Evolutionary conservation across 23 red algal species (phyloP).

Genomic region (Gracilaria gracilis): DNA sequence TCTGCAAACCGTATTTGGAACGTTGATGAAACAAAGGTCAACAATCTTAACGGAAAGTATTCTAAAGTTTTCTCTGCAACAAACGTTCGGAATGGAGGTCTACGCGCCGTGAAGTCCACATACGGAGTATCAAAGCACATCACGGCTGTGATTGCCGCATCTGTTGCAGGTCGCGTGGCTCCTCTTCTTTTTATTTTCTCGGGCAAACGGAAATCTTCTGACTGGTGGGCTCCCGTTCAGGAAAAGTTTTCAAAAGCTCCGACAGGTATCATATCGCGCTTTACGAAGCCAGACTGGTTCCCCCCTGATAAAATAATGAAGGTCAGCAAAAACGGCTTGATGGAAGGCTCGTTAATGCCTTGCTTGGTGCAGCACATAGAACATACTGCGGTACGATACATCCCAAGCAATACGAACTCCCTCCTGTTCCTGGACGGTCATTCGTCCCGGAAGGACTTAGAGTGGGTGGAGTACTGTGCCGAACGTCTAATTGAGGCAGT

Average conservation of each 20-base stretch:
- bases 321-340: not conserved
- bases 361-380: conserved; percentile 35
- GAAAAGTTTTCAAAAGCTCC: not conserved
- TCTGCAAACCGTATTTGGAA: conserved; percentile 31
- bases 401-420: not conserved
- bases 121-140: conserved; percentile 23
- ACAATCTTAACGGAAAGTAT: not conserved
- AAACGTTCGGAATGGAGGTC: not conserved
- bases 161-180: not conserved
- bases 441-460: conserved; percentile 20
- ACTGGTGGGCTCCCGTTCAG: not conserved
- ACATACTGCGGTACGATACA: not conserved
- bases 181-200: conserved; percentile 44
- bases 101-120: not conserved
- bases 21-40: conserved; percentile 30
- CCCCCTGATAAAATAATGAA: not conserved
- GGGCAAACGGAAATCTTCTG: conserved; percentile 9
- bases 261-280: not conserved
- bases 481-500: not conserved
- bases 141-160: conserved; percentile 33
- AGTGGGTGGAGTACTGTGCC: conserved; percentile 38
- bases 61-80: conserved; percentile 18
- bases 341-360: conserved; percentile 12
- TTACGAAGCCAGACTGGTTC: conserved; percentile 28
- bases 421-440: conserved; percentile 32